These are phyloP conservation scores for Fraxinus xanthoxyloides DNA, from an alignment of 305 asterid genomes.

Conservation along the genomic window DNA sequence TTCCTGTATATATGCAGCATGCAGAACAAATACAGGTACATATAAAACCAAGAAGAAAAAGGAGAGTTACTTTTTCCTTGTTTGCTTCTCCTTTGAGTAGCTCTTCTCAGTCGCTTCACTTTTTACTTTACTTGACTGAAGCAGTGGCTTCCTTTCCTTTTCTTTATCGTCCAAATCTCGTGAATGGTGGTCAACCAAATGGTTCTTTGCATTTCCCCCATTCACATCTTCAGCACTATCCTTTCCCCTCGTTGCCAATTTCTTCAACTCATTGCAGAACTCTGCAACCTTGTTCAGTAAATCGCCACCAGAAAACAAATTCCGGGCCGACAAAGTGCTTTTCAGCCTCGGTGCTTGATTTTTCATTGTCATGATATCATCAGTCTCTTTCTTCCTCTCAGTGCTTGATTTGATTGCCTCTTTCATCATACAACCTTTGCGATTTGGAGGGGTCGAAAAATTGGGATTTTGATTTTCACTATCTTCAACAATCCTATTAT, in stretches of 20 bases:
- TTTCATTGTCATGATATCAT: constrained; percentile 28
- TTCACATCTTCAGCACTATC: constrained; percentile 33
- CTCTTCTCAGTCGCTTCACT: constrained; percentile 36
- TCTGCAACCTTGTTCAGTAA: constrained; percentile 73
- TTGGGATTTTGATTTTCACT: constrained; percentile 77
- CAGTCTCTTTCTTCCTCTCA: constrained; percentile 46
- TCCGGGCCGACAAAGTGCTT: constrained; percentile 83
- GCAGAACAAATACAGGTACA: not conserved
- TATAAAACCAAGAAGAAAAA: not conserved
- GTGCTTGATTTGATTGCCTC: constrained; percentile 59
- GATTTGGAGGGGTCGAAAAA: constrained; percentile 49
- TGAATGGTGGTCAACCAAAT: constrained; percentile 12
- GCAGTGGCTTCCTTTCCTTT: constrained; percentile 71
- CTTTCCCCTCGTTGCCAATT: constrained; percentile 53
- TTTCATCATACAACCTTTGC: constrained; percentile 44
- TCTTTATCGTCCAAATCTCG: constrained; percentile 35
- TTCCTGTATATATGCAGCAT: not conserved
- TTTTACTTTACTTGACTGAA: constrained; percentile 43
- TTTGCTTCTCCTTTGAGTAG: constrained; percentile 51
- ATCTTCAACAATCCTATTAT: constrained; percentile 40
- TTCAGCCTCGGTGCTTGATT: constrained; percentile 58
- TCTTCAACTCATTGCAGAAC: constrained; percentile 88
- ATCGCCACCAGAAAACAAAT: constrained; percentile 82
- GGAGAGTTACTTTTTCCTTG: constrained; percentile 55
- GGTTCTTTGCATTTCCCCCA: constrained; percentile 7